These are phyloP conservation scores for Fusarium irregulare DNA, from an alignment of 2,329 filamentous ascomycete species.

Conservation along the genomic window DNA sequence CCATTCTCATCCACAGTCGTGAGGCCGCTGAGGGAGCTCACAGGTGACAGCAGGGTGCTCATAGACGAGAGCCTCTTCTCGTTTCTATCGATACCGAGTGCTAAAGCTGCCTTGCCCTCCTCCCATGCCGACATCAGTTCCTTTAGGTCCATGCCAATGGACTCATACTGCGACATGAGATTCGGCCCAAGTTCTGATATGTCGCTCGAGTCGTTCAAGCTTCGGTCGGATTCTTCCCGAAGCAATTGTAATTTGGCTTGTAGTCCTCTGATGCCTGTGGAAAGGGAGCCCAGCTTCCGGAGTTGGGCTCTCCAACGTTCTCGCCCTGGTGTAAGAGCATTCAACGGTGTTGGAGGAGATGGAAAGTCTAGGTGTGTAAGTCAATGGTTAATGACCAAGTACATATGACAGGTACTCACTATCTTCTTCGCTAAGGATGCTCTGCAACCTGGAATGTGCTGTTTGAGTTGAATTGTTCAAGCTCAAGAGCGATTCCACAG, in stretches of 20 bases:
- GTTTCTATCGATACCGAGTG: conserved; percentile 83
- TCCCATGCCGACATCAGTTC: conserved; percentile 87
- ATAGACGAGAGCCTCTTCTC: conserved; percentile 75
- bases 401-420: conserved; percentile 61
- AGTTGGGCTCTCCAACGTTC: conserved; percentile 89
- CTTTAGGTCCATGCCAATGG: conserved; percentile 88
- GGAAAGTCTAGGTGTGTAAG: conserved; percentile 59
- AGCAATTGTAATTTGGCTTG: conserved; percentile 95
- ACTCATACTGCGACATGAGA: conserved; percentile 91
- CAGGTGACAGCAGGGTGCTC: conserved; percentile 68
- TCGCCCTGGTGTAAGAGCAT: conserved; percentile 75
- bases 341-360: conserved; percentile 66
- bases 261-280: conserved; percentile 87
- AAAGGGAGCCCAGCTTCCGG: conserved; percentile 87
- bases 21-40: conserved; percentile 74
- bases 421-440: conserved; percentile 82
- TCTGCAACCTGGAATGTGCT: conserved; percentile 73
- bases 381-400: conserved; percentile 4
- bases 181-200: conserved; percentile 81
- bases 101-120: conserved; percentile 83
- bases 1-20: conserved; percentile 68
- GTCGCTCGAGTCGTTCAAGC: conserved; percentile 77
- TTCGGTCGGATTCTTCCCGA: conserved; percentile 86
- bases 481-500: conserved; percentile 77
- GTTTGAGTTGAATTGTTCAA: conserved; percentile 71